A percentile compares a stretch with the other conserved stretches of the same genome.
Conservation (phyloP, 257 asterid species). For the Fraxinus anomala region DNA sequence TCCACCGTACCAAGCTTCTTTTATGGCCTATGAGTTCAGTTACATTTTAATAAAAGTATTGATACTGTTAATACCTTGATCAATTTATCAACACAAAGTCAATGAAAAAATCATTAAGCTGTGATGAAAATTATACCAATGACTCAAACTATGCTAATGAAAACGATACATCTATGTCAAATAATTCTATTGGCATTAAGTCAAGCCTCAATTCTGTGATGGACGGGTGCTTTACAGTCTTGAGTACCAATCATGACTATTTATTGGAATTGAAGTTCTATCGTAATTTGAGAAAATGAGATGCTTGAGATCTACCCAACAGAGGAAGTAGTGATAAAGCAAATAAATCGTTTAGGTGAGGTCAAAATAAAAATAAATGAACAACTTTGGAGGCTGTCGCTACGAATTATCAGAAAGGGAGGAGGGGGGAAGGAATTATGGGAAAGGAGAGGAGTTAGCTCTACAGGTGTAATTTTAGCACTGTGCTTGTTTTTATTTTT, state of each 20-base stretch:
- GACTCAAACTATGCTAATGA: not conserved
- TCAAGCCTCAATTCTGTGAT: not conserved
- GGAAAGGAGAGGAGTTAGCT: not conserved
- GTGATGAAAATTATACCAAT: not conserved
- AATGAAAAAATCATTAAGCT: not conserved
- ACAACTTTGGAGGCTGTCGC: not conserved
- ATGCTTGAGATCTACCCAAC: not conserved
- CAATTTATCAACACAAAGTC: not conserved
- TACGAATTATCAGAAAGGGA: not conserved
- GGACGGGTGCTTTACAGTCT: not conserved
- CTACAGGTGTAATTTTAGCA: not conserved
- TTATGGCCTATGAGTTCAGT: not conserved
- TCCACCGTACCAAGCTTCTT: constrained; percentile 4
- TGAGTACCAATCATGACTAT: not conserved
- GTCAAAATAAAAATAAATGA: not conserved
- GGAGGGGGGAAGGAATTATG: not conserved
- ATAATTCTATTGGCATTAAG: no score
- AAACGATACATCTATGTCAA: no score
- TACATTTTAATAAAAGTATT: not conserved
- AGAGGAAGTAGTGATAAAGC: not conserved
- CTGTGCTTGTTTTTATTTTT: no score
- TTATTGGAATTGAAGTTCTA: not conserved
- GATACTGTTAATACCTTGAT: not conserved
- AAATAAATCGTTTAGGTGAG: not conserved
- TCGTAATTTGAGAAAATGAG: not conserved